Conservation (phyloP, 1,139 yeast genomes). For the Protomyces lactucae-debilis region DNA sequence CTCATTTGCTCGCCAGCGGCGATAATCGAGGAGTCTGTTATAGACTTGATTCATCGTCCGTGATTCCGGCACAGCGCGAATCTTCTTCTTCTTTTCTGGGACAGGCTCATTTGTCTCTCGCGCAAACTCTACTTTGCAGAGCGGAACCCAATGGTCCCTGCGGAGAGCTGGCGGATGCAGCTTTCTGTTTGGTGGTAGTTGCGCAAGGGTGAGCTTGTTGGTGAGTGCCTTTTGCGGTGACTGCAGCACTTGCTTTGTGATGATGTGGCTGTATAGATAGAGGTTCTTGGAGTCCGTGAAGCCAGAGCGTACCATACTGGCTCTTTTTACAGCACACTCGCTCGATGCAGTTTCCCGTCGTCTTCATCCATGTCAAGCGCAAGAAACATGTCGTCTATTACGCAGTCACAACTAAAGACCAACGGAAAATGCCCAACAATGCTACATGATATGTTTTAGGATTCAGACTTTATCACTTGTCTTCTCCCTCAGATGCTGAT, state of each 20-base stretch:
- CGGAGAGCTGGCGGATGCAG: slow-evolving; percentile 17
- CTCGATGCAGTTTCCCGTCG: background rate
- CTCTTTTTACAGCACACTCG: background rate
- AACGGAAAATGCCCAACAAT: background rate
- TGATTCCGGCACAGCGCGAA: background rate
- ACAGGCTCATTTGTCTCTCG: background rate
- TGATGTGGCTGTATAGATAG: slow-evolving; percentile 11
- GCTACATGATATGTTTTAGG: background rate
- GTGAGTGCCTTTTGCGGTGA: slow-evolving; percentile 4
- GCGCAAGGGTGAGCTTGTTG: slow-evolving; percentile 4
- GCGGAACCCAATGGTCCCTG: slow-evolving; percentile 23
- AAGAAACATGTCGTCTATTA: background rate
- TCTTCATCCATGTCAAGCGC: background rate
- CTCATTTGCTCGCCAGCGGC: slow-evolving; percentile 9
- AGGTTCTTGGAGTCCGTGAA: slow-evolving; percentile 6
- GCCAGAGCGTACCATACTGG: background rate
- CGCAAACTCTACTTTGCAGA: slow-evolving; percentile 4
- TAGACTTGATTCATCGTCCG: slow-evolving; percentile 15
- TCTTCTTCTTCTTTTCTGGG: background rate
- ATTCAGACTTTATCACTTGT: background rate
- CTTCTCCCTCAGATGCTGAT: background rate
- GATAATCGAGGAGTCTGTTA: slow-evolving; percentile 11
- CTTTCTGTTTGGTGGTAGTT: slow-evolving; percentile 22
- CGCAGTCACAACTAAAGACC: background rate
- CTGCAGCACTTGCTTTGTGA: slow-evolving; percentile 10